These are phyloP conservation scores for Colletotrichum scovillei DNA, from an alignment of 2,329 filamentous ascomycete species.

Conservation along the genomic window DNA sequence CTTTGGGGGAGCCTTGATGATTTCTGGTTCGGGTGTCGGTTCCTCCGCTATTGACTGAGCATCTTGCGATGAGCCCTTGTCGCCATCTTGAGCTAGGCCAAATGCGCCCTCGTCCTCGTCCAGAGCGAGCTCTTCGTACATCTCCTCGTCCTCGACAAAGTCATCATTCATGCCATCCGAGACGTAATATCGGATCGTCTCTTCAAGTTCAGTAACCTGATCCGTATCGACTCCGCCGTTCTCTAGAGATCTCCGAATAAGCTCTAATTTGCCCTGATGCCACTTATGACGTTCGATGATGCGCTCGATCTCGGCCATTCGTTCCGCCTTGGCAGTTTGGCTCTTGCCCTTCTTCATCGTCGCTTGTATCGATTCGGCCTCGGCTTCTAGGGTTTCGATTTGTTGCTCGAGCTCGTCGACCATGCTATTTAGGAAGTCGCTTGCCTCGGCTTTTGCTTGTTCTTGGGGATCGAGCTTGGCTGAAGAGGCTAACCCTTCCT, in stretches of 20 bases:
- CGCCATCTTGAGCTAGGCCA: constrained; percentile 83
- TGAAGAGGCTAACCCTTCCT: constrained; percentile 92
- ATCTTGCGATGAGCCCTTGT: constrained; percentile 95
- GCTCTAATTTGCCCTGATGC: constrained; percentile 92
- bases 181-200: constrained; percentile 95
- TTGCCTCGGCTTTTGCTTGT: constrained; percentile 89
- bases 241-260: constrained; percentile 89
- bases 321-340: constrained; percentile 83
- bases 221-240: constrained; percentile 92
- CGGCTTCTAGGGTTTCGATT: constrained; percentile 92
- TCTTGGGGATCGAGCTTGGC: constrained; percentile 97
- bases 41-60: constrained; percentile 93
- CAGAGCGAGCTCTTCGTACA: constrained; percentile 95
- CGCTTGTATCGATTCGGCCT: constrained; percentile 86
- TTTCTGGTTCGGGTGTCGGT: constrained; percentile 67
- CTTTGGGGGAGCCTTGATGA: constrained; percentile 51
- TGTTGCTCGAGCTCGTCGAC: constrained; percentile 94
- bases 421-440: constrained; percentile 86
- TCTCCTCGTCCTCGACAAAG: constrained; percentile 91
- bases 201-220: constrained; percentile 88
- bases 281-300: constrained; percentile 94
- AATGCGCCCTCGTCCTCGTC: constrained; percentile 92
- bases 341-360: constrained; percentile 97
- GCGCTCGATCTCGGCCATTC: constrained; percentile 86
- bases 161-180: constrained; percentile 89